Percentiles rank a stretch among this genome's conserved stretches.
Evolutionary conservation across 352 stramenopile species (phyloP).

Genomic region (Thalassiosira hispida): DNA sequence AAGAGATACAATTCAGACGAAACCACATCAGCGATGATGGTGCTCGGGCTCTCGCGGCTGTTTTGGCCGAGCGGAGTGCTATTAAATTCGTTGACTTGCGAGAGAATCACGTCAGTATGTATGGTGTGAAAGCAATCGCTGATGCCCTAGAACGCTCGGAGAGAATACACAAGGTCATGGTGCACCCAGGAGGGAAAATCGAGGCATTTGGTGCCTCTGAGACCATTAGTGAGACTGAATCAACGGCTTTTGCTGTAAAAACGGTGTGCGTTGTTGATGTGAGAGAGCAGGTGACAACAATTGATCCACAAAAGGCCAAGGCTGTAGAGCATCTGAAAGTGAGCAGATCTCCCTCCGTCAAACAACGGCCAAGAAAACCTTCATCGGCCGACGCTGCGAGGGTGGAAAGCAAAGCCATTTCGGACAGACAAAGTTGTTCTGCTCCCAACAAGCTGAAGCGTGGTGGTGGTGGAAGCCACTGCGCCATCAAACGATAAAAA

Average conservation of each 20-base stretch:
- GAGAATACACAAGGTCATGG: conserved; percentile 94
- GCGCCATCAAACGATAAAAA: too few relatives aligned
- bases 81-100: conserved; percentile 91
- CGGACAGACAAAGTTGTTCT: too few relatives aligned
- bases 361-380: conserved; percentile 6
- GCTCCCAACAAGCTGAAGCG: too few relatives aligned
- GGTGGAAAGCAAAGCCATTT: neutral
- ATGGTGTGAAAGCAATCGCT: conserved; percentile 92
- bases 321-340: neutral
- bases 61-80: conserved; percentile 86
- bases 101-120: conserved; percentile 89
- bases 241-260: conserved; percentile 85
- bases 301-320: neutral
- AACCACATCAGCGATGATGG: conserved; percentile 93
- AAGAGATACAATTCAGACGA: conserved; percentile 91
- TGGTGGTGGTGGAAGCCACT: too few relatives aligned
- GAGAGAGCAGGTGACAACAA: conserved; percentile 84
- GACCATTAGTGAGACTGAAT: conserved; percentile 26
- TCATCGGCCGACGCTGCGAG: conserved; percentile 11
- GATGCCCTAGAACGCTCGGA: conserved; percentile 93
- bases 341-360: conserved; percentile 7
- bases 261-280: conserved; percentile 95
- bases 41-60: conserved; percentile 90
- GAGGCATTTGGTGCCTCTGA: conserved; percentile 89
- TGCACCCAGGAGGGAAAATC: conserved; percentile 94